Base-by-base conservation (phyloP, 2,329 filamentous ascomycete species). In the Pleomassaria siparia region DNA sequence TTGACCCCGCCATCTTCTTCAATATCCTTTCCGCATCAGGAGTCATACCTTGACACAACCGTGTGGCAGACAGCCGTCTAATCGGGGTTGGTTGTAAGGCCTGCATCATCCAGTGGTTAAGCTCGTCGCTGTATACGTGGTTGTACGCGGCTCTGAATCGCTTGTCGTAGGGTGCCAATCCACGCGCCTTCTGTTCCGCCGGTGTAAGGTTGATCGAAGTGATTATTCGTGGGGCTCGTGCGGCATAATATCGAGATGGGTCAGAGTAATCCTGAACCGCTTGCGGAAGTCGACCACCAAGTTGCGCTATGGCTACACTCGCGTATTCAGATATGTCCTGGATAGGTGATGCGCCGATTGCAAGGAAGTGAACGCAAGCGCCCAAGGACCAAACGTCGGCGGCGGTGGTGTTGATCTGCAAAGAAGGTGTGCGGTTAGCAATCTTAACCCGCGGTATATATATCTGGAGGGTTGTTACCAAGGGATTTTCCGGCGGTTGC, bases 371-470 rank as follows among this genome's bases (percentile, higher is more conserved):
- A 2, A 70, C 50, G 29, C 59, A 58, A 18, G 67, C 62, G 18
- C 63, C 69, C 2, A 69, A 30, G 11, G 58, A 50, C 67, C 67
- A 72, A 4, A 66, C 49, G 8, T 70, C 67, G 8, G 62, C 61
- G 11, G 54, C 55, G 7, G 12, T 37, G 6, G 57, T 63, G 20
- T 64, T 62, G 48, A 67, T 60, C 2, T 43, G n/a, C n/a, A n/a
- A n/a, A n/a, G n/a, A n/a, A n/a, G n/a, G n/a, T n/a, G n/a, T n/a
- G n/a, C n/a, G n/a, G n/a, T n/a, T n/a, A n/a, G n/a, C n/a, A n/a
- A n/a, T n/a, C n/a, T n/a, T n/a, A n/a, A n/a, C n/a, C n/a, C n/a
- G n/a, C n/a, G n/a, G n/a, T n/a, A n/a, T n/a, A n/a, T n/a, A n/a
- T n/a, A n/a, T n/a, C n/a, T n/a, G n/a, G n/a, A n/a, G n/a, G n/a